Base-by-base conservation (phyloP, 768 basidiomycete genomes). In the Pulveroboletus sp. region DNA sequence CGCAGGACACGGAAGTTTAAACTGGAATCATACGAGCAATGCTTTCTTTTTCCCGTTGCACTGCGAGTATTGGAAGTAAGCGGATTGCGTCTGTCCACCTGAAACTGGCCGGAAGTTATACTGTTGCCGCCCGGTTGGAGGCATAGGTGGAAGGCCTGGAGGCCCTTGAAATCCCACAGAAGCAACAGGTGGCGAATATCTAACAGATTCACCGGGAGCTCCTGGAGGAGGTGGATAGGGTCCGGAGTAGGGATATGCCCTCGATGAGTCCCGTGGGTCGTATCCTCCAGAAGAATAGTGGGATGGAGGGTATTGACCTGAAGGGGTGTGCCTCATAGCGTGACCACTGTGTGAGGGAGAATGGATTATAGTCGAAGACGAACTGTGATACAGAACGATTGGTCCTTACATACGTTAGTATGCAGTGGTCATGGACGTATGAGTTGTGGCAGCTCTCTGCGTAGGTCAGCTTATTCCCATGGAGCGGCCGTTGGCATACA, bases 1-100 rank as follows among this genome's bases (percentile, higher is more conserved):
- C 43, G 30, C 18, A 26, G 35, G 27, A 49, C 6, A 44, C 26
- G 11, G 9, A 18, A 5, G 14, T 32, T 38, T 24, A 24, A 26
- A 41, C 15, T 27, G 9, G 27, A 39, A 24, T 68, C 87, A 53
- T 67, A 93, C 90, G 50, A 86, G 86, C 10, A 98, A 75, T 0
- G 93, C 95, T 68, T 93, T 97, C 69, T 85, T 86, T 69, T 76
- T 83, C 28, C 93, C 90, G 17, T 72, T 90, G 63, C 94, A 96
- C 58, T 91, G 89, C 3, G 91, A 93, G 60, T 91, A 93, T 58
- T 89, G 85, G 73, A 91, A 93, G 67, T 69, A 88, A 2, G 80
- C 77, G 56, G 86, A 81, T 33, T 74, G 71, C 44, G 69, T 66
- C 31, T 73, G 72, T 38, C 76, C 71, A 17, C 76, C 69, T 2